Base-by-base conservation (phyloP, 2,329 filamentous ascomycete species). In the Stemphylium beticola region DNA sequence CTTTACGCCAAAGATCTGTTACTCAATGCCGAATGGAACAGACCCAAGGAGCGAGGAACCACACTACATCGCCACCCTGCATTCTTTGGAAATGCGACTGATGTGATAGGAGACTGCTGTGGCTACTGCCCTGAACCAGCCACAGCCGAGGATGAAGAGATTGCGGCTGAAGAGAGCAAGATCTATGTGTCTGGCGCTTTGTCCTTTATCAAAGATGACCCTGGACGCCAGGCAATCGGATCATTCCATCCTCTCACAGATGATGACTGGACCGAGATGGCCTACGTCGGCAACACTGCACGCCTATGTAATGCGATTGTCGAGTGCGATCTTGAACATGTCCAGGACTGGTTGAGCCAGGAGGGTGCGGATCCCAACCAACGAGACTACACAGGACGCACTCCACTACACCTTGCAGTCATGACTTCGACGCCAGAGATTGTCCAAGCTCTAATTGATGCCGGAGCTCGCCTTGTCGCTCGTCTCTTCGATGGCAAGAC, bases 201-300 rank as follows among this genome's bases (percentile, higher is more conserved):
- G 9, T 80, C 81, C 0, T 96, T 96, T 73, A 80, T 95, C 62
- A 88, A 87, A 58, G 91, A 96, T 65, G 85, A 96, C 62, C 90
- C 92, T 1, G 92, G 92, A 15, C 83, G 92, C 50, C 92, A 95
- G 75, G 77, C 82, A 33, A 87, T 88, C 61, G 86, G 86, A 22
- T 85, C 82, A 37, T 96, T 96, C 77, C 89, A 95, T 64, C 92
- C 91, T 0, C 81, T 93, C 33, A 93, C 89, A 0, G 87, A 91
- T 37, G 83, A 91, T 45, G 91, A 95, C 68, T 96, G 91, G 90
- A 95, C 91, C 0, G 90, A 93, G 61, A 95, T 96, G 91, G 91
- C 91, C 0, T 96, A 96, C 62, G 83, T 96, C 32, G 90, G 91
- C 10, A 90, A 92, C 61, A 93, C 90, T 1, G 86, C 85, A 33